Evolutionary conservation across 2,329 filamentous ascomycete species (phyloP).

Genomic region (Neopestalotiopsis clavispora): DNA sequence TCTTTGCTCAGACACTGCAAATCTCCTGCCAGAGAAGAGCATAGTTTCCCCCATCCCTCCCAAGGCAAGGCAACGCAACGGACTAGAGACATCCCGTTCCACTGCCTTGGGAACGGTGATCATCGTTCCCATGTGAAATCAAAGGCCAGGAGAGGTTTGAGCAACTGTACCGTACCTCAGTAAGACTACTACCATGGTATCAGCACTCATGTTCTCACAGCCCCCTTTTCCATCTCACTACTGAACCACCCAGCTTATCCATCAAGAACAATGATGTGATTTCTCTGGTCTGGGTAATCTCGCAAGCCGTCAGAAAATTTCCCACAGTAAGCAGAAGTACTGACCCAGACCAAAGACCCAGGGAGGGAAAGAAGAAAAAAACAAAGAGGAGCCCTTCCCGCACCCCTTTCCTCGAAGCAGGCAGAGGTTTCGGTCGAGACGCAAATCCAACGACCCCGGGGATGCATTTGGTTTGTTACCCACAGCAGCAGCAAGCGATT

Average conservation of each 20-base stretch:
- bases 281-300: neutral
- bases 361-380: neutral
- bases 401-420: neutral
- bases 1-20: neutral
- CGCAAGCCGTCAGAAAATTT: neutral
- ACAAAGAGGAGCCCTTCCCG: too few species aligned
- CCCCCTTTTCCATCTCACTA: neutral
- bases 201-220: neutral
- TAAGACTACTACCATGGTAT: too few species aligned
- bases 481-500: neutral
- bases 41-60: neutral
- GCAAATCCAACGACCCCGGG: neutral
- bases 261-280: neutral
- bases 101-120: neutral
- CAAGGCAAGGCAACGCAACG: neutral
- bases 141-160: neutral
- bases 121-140: neutral
- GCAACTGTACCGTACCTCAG: neutral
- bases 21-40: neutral
- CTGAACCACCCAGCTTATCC: neutral
- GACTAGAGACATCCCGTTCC: neutral
- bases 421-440: neutral
- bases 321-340: constrained; percentile 2
- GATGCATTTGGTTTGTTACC: neutral
- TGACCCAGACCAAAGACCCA: neutral